A percentile compares a stretch with the other conserved stretches of the same genome.
phyloP scores from a whole-genome alignment of 352 stramenopile genomes.

The Poterioochromonas sp. region DNA sequence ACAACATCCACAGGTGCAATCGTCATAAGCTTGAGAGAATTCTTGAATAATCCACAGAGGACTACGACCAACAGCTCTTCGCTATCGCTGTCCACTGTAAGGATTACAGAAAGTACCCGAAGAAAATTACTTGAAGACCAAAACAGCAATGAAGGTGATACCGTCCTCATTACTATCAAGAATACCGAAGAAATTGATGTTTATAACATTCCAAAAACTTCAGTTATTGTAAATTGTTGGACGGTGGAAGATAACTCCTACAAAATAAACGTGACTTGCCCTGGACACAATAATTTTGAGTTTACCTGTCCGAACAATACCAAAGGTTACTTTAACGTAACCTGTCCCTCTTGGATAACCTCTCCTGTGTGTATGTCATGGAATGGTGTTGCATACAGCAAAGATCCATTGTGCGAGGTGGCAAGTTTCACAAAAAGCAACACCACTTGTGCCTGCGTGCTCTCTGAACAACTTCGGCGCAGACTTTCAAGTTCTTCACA shows the following conservation, averaged over 20 bases:
- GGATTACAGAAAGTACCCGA: too few species aligned
- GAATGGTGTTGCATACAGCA: background rate
- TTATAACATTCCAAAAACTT: background rate
- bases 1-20: background rate
- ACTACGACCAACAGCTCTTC: background rate
- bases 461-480: too few species aligned
- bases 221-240: background rate
- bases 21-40: background rate
- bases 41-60: background rate
- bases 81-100: too few species aligned
- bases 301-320: background rate
- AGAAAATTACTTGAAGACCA: too few species aligned
- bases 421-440: background rate
- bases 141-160: too few species aligned
- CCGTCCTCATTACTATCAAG: background rate
- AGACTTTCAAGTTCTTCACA: too few species aligned
- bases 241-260: background rate
- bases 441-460: background rate
- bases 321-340: background rate
- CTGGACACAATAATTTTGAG: background rate
- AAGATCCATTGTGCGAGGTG: background rate
- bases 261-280: background rate
- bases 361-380: background rate
- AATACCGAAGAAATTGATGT: background rate
- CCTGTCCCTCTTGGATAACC: background rate